Base-by-base conservation (phyloP, 768 basidiomycete species). In the Galerina sulciceps region DNA sequence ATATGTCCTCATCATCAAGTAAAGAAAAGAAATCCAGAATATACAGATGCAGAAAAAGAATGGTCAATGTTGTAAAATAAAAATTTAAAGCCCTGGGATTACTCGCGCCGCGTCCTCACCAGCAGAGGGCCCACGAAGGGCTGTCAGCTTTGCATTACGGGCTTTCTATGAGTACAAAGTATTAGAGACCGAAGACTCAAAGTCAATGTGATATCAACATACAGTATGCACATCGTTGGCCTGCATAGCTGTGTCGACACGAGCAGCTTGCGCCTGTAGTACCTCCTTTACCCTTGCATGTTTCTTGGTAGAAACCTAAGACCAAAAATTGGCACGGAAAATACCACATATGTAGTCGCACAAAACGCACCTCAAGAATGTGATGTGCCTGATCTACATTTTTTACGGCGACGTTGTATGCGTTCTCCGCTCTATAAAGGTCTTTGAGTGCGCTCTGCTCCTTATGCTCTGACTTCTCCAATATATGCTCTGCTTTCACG, bases 371-470 rank as follows among this genome's bases (percentile, higher is more conserved):
- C 72, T 81, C 72, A 17, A 79, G 70, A 26, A 79, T 75, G 37
- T 78, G 75, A 62, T 79, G 75, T 0, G 81, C 80, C 43, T 68
- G 75, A 53, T 74, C 73, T 20, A 79, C 67, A 47, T 77, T 66
- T 14, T 81, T 70, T 17, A 81, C 54, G 2, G 84, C 81, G 15
- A 75, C 65, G 20, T 88, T 81, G 59, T 86, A 85, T 17, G 75
- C 69, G 59, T 84, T 80, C 14, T 79, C 76, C 8, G 85, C 83
- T 50, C 84, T 77, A 67, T 83, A 81, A 47, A 86, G 69, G 20
- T 77, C 76, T 54, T 79, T 76, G n/a, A 81, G 75, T 4, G 78
- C 72, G 59, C 78, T 78, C 60, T 83, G 75, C 68, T 89, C 85
- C 48, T 74, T 73, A 64, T 79, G 77, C 59, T 80, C 76, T 49